Evolutionary conservation across 306 rosid species (phyloP).

Genomic region (Cucumis sativus): Cucumber_9930_V3 NC_026657.2:33021001-33021500

Average conservation of each 20-base stretch:
- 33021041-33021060: conserved; percentile 53
- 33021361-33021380: background rate
- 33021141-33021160: conserved; percentile 93
- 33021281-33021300: background rate
- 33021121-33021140: conserved; percentile 92
- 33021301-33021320: background rate
- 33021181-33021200: conserved; percentile 94
- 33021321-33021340: background rate
- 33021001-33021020: conserved; percentile 4
- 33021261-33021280: conserved; percentile 5
- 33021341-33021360: background rate
- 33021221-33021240: conserved; percentile 98
- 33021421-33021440: background rate
- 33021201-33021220: conserved; percentile 99
- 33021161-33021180: conserved; percentile 97
- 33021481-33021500: conserved; percentile 98
- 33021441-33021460: conserved; percentile 72
- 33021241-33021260: conserved; percentile 76
- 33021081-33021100: conserved; percentile 95
- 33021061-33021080: conserved; percentile 89
- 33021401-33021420: conserved; percentile 5
- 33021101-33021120: conserved; percentile 99
- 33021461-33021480: conserved; percentile 97
- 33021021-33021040: conserved; percentile 14
- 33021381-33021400: conserved; percentile 3